These are phyloP conservation scores for Quercus berberidifolia DNA, from an alignment of 306 rosid genomes.

Conservation along the genomic window DNA sequence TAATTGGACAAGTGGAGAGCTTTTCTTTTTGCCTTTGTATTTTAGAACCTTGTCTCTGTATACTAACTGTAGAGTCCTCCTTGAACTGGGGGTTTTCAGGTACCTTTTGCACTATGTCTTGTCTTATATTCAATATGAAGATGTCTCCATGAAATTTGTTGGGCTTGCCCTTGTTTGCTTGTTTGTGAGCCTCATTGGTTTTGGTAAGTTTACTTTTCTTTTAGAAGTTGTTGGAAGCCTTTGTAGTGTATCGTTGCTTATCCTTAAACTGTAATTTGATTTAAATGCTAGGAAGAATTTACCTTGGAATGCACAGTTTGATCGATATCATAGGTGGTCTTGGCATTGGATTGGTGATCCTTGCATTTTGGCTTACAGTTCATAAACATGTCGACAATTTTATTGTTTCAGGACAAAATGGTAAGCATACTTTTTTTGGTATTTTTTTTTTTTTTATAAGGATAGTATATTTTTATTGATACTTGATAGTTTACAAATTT, in stretches of 20 bases:
- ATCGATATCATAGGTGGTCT: slow-evolving; percentile 75
- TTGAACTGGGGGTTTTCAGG: slow-evolving; percentile 47
- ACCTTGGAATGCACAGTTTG: slow-evolving; percentile 97
- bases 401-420: slow-evolving; percentile 77
- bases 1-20: slow-evolving; percentile 21
- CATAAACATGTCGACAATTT: slow-evolving; percentile 62
- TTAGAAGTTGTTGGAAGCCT: not conserved
- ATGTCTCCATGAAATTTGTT: slow-evolving; percentile 31
- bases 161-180: slow-evolving; percentile 63
- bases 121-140: slow-evolving; percentile 56
- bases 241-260: slow-evolving; percentile 14
- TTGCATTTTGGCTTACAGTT: slow-evolving; percentile 73
- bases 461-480: slow-evolving; percentile 10
- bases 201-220: slow-evolving; percentile 51
- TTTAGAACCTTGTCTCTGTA: slow-evolving; percentile 11
- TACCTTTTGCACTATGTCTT: slow-evolving; percentile 76
- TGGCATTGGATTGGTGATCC: slow-evolving; percentile 62
- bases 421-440: slow-evolving; percentile 37
- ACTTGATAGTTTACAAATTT: not conserved
- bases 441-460: slow-evolving; percentile 2
- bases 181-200: slow-evolving; percentile 74
- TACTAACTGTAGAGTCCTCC: slow-evolving; percentile 26
- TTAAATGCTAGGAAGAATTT: slow-evolving; percentile 74
- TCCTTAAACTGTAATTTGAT: slow-evolving; percentile 21
- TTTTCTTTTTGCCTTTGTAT: slow-evolving; percentile 2